Percentiles rank a stretch among this genome's conserved stretches.
Conservation (phyloP, 495 filamentous ascomycete genomes). For the Xylaria scruposa region DNA sequence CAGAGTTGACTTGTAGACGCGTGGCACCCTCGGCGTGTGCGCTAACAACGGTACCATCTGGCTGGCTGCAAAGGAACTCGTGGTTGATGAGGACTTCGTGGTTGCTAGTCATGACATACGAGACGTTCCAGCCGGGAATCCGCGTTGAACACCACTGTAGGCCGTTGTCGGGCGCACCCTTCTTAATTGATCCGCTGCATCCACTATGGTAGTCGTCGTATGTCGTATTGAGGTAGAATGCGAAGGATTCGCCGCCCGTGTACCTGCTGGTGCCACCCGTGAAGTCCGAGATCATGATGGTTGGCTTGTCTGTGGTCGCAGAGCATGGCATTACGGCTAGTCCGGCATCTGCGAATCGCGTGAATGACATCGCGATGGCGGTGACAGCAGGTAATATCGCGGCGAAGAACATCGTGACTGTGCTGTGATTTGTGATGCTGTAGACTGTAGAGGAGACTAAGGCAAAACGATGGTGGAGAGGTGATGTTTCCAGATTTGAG, state of each 20-base stretch:
- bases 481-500: conserved; percentile 8
- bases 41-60: conserved; percentile 16
- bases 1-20: background rate
- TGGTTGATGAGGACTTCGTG: conserved; percentile 22
- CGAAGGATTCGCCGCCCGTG: conserved; percentile 28
- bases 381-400: conserved; percentile 24
- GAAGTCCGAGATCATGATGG: conserved; percentile 21
- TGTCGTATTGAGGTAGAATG: conserved; percentile 27
- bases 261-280: conserved; percentile 26
- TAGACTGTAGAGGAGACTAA: background rate
- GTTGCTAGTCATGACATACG: conserved; percentile 24
- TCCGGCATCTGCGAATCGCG: conserved; percentile 22
- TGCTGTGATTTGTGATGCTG: background rate
- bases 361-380: conserved; percentile 22
- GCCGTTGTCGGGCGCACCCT: conserved; percentile 23
- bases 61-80: conserved; percentile 22
- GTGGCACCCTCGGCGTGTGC: conserved; percentile 24
- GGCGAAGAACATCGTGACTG: conserved; percentile 24
- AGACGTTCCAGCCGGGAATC: conserved; percentile 25
- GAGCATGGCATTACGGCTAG: conserved; percentile 22
- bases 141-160: conserved; percentile 23
- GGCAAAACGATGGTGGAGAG: background rate
- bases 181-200: conserved; percentile 23
- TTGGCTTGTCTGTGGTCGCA: background rate
- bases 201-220: conserved; percentile 26